Percentiles rank a stretch among this genome's conserved stretches.
These are phyloP conservation scores for Emiliania huxleyi DNA, from an alignment of 78 protist genomes.

Conservation along the genomic window DNA sequence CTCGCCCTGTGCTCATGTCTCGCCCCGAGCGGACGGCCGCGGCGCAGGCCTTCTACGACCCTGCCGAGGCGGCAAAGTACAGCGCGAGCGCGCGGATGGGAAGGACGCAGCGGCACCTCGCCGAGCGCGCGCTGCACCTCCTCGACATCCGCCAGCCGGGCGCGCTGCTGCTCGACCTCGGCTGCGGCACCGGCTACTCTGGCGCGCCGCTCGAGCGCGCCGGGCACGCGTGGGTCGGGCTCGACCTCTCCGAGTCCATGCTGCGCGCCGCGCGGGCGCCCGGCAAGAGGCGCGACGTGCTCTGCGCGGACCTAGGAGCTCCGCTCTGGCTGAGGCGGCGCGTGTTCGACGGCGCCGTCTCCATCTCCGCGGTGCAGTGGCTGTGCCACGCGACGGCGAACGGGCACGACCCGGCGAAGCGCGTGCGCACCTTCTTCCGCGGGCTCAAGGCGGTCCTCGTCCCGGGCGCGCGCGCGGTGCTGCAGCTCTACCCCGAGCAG, in stretches of 20 bases:
- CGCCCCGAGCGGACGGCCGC: slow-evolving; percentile 15
- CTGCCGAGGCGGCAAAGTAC: slow-evolving; percentile 12
- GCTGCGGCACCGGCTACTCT: slow-evolving; percentile 65
- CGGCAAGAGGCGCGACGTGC: background rate
- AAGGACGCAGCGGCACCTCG: slow-evolving; percentile 31
- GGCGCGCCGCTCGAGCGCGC: slow-evolving; percentile 20
- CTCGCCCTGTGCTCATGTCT: too few relatives aligned
- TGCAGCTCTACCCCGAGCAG: slow-evolving; percentile 61
- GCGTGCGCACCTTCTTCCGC: slow-evolving; percentile 36
- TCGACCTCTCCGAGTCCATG: slow-evolving; percentile 46
- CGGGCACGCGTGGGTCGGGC: slow-evolving; percentile 59
- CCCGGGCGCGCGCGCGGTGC: slow-evolving; percentile 54
- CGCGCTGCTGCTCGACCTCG: slow-evolving; percentile 51
- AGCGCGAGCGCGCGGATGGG: background rate
- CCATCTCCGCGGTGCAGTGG: slow-evolving; percentile 67
- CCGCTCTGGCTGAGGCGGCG: slow-evolving; percentile 37
- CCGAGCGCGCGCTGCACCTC: slow-evolving; percentile 56
- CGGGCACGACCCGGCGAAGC: background rate
- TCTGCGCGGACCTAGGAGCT: slow-evolving; percentile 43
- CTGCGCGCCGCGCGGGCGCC: background rate
- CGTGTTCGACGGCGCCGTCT: slow-evolving; percentile 54
- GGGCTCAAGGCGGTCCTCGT: slow-evolving; percentile 5
- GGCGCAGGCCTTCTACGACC: slow-evolving; percentile 28
- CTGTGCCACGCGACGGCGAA: slow-evolving; percentile 27
- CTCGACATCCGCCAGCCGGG: slow-evolving; percentile 17